phyloP scores from a whole-genome alignment of 106 monocot genomes.

The Dendrobium catenatum region DNA sequence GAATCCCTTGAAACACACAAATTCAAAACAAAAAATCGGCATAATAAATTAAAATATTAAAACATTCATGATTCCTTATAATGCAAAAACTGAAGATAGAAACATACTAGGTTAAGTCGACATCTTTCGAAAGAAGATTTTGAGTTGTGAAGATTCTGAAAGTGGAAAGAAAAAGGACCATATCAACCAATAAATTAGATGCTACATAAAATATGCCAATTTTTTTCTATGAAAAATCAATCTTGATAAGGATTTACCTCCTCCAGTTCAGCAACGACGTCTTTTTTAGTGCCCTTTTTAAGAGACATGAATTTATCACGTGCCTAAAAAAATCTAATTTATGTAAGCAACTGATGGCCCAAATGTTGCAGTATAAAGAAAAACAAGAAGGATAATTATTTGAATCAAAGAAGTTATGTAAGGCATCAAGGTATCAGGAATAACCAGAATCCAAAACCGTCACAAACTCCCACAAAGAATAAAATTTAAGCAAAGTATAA shows the following conservation, averaged over 20 bases:
- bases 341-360: neutral
- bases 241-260: constrained; percentile 43
- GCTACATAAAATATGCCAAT: neutral
- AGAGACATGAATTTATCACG: constrained; percentile 87
- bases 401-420: neutral
- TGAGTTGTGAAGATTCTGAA: constrained; percentile 80
- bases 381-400: neutral
- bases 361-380: neutral
- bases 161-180: constrained; percentile 6
- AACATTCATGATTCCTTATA: neutral
- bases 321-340: constrained; percentile 35
- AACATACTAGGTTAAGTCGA: constrained; percentile 91
- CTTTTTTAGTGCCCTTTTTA: constrained; percentile 66
- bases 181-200: neutral
- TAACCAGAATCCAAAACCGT: neutral
- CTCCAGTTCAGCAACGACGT: constrained; percentile 69
- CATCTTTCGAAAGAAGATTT: constrained; percentile 94
- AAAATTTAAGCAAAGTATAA: neutral
- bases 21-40: neutral
- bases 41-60: constrained; percentile 1
- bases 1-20: constrained; percentile 48
- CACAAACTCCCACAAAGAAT: neutral
- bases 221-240: neutral
- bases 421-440: neutral
- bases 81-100: constrained; percentile 7